Evolutionary conservation across 768 basidiomycete genomes (phyloP), one percentile per base, ranked within the genome.

Genomic region (Pisolithus orientalis): DNA sequence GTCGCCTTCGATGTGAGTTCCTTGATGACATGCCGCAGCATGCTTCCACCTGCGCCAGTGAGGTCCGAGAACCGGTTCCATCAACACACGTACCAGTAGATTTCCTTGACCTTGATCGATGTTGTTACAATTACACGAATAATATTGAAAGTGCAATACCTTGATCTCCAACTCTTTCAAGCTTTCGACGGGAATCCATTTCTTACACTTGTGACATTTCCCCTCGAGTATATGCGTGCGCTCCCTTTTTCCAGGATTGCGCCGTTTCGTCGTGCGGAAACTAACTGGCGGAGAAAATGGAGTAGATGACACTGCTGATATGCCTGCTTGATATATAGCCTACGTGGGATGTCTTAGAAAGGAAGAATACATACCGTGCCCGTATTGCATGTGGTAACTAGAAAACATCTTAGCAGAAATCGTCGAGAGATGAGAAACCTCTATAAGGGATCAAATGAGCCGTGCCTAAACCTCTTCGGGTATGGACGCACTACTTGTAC

Each of bases 341-440:
- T 37, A 39, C 29, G 29, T 27, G 37, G 24, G 34, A 21, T 31
- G 39, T 37, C 14, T 16, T 38, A 3, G 11, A 50, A 21, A 14
- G 27, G 34, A 10, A 25, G 32, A 7, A 29, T 13, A 59, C 71
- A 5, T 71, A 87, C 87, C 87, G 61, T 90, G 87, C 3, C 77
- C 74, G 54, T 88, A 88, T 60, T 90, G 88, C 82, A 91, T 80
- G 61, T 91, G 89, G 59, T 90, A 90, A 64, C 87, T 90, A 44
- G 31, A 38, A 31, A 44, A 11, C 9, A n/a, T 49, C 62, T 51
- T 17, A 34, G 48, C 21, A 13, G 48, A 49, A 34, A 28, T 32
- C 7, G 45, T 27, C 25, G 34, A 43, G 42, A 40, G 46, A 50
- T 14, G 25, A 38, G 44, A 57, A 34, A 28, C 14, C 67, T 54